Base-by-base conservation (phyloP, 495 filamentous ascomycete species). In the Ascobolus immersus region DNA sequence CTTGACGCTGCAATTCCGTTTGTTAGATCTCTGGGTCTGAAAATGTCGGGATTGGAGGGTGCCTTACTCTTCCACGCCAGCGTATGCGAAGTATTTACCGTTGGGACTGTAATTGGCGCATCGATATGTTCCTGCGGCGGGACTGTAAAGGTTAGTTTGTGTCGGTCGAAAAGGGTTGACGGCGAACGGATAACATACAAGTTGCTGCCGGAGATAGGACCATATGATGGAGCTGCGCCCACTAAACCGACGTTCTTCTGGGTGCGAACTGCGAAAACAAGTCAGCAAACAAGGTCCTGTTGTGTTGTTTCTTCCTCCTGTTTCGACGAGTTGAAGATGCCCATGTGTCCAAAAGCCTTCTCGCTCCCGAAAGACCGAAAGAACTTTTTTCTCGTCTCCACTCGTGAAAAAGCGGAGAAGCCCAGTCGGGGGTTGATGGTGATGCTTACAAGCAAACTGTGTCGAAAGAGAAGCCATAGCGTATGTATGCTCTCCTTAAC, bases 51-150 rank as follows among this genome's bases (percentile, higher is more conserved):
- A 19, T 13, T 30, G 2, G 11, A 17, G 38, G 35, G 27, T 18
- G 21, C 25, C 57, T 34, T 65, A 74, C 71, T 62, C 67, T 41
- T 92, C 81, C 34, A 68, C 73, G 38, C 80, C 77, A 36, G 81
- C 84, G 73, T 77, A 96, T 34, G 84, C 81, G 55, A 90, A 86
- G 60, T 81, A 96, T 45, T 76, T 74, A 49, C 86, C 81, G 52
- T 80, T 79, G 22, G 81, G 79, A 39, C 84, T 93, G 61, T 94
- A 96, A 43, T 65, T 68, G 56, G 75, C 84, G 52, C 84, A 94
- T 56, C 86, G 45, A 86, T 64, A 56, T 80, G 93, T 51, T 81
- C 84, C 61, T 91, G 75, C 37, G 89, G 82, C 55, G 12, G 14
- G 17, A 4, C 73, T 77, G 47, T 27, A 29, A n/a, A 40, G 12